Base-by-base conservation (phyloP, 345 rosid species). In the Eucalyptus leucophloia region DNA sequence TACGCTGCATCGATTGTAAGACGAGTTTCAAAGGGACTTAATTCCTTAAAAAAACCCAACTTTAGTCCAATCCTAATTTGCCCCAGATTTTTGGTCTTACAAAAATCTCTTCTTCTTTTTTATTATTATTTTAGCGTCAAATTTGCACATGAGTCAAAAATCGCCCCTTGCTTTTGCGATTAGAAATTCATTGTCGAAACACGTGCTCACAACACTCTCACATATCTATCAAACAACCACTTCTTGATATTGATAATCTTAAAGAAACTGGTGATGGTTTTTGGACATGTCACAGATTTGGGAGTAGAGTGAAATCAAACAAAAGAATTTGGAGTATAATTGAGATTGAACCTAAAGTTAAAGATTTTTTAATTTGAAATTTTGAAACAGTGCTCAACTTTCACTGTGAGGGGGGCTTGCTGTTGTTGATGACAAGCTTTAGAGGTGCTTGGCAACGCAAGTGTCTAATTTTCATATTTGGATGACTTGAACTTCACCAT, bases 151-250 rank as follows among this genome's bases (percentile, higher is more conserved):
- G 7, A 17, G 5, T 17, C 40, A 32, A 32, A 67, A 67, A 67
- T 17, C 12, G 0, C 2, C 80, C 80, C 5, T 34, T 32, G 5
- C 21, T 32, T 67, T 67, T 67, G 80, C 3, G 1, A 9, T 69
- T 69, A 17, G 1, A 62, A 21, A 6, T 69, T 69, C 12, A 32
- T 34, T 5, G 32, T 32, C 0, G 1, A 0, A 69, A 32, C 6
- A 69, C 13, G 7, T 17, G 81, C 5, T 5, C 6, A 32, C 2
- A 17, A 69, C 11, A 69, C 12, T 15, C 77, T 69, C 2, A 9
- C 81, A 3, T 34, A 1, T 2, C 23, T 17, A 32, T 34, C 24
- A 69, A 69, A 18, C 12, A 69, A 67, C 0, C 10, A 32, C 42
- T 9, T 32, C 12, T 17, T 34, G 81, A 69, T 69, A 10, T 18